Percentiles rank a stretch among this genome's conserved stretches.
phyloP scores from a whole-genome alignment of 2,329 filamentous ascomycete species.

The Trichoderma brevicompactum region DNA sequence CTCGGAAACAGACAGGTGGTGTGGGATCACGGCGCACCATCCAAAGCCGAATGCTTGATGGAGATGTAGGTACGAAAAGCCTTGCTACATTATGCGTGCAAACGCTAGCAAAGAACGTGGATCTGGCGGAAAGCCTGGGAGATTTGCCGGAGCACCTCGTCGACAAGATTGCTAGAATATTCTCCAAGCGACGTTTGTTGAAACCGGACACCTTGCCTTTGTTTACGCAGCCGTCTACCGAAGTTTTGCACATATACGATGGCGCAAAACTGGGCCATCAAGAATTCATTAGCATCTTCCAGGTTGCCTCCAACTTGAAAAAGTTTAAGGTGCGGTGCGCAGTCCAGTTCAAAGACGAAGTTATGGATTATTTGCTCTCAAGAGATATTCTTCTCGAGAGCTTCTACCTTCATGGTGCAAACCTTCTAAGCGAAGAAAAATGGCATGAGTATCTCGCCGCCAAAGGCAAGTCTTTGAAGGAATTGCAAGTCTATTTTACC shows the following conservation, averaged over 20 bases:
- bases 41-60: slow-evolving; percentile 85
- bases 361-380: slow-evolving; percentile 78
- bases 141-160: slow-evolving; percentile 59
- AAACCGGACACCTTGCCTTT: slow-evolving; percentile 59
- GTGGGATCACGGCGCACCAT: slow-evolving; percentile 71
- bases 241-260: slow-evolving; percentile 62
- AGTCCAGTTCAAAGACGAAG: slow-evolving; percentile 88
- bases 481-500: slow-evolving; percentile 79
- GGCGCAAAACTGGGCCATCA: slow-evolving; percentile 68
- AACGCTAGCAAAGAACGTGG: slow-evolving; percentile 64
- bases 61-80: slow-evolving; percentile 69
- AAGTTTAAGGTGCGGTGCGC: slow-evolving; percentile 78
- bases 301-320: slow-evolving; percentile 70
- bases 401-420: slow-evolving; percentile 81
- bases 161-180: slow-evolving; percentile 62
- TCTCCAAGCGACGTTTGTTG: slow-evolving; percentile 64
- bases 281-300: slow-evolving; percentile 81
- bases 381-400: slow-evolving; percentile 71
- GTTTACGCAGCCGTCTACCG: slow-evolving; percentile 58
- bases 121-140: slow-evolving; percentile 65
- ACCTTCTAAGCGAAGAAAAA: slow-evolving; percentile 75
- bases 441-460: slow-evolving; percentile 73
- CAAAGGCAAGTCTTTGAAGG: slow-evolving; percentile 67
- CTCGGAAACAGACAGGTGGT: slow-evolving; percentile 56
- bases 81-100: slow-evolving; percentile 68